phyloP scores from a whole-genome alignment of 2,329 filamentous ascomycete species.

The Arthrinium phaeospermum region DNA sequence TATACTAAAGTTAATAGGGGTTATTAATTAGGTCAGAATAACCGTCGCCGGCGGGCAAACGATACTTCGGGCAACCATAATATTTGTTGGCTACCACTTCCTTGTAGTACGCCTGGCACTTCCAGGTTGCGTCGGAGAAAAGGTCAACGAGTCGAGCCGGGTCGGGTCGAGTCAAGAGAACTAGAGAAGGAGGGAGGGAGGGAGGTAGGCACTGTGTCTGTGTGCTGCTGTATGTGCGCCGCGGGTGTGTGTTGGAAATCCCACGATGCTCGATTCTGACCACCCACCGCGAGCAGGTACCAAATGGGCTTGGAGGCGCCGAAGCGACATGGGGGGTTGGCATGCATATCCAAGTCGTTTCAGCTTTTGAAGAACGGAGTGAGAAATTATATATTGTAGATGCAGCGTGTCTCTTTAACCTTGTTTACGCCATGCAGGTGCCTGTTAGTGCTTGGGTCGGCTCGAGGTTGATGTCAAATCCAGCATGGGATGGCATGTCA shows the following conservation, averaged over 20 bases:
- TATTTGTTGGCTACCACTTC: neutral
- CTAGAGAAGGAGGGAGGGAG: neutral
- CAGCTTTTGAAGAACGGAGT: neutral
- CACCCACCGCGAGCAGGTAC: neutral
- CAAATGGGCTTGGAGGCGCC: neutral
- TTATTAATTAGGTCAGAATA: neutral
- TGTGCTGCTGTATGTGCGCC: neutral
- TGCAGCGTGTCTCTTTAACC: slow-evolving; percentile 25
- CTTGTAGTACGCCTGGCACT: neutral
- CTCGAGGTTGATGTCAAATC: slow-evolving; percentile 12
- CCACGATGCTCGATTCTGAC: slow-evolving; percentile 15
- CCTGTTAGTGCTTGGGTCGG: slow-evolving; percentile 24
- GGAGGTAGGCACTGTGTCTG: neutral
- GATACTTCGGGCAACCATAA: neutral
- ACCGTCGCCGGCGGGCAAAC: slow-evolving; percentile 1
- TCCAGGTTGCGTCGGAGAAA: neutral
- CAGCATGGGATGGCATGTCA: neutral
- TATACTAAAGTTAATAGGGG: too few relatives aligned
- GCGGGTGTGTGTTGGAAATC: neutral
- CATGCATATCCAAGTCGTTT: slow-evolving; percentile 9
- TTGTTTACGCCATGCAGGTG: slow-evolving; percentile 35
- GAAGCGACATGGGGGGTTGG: neutral
- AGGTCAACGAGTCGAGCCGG: neutral
- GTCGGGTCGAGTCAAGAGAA: neutral
- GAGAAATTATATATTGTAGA: neutral